A percentile compares a stretch with the other conserved stretches of the same genome.
Conservation (phyloP, 2,329 filamentous ascomycete species). For the Grosmannia clavigera region DNA sequence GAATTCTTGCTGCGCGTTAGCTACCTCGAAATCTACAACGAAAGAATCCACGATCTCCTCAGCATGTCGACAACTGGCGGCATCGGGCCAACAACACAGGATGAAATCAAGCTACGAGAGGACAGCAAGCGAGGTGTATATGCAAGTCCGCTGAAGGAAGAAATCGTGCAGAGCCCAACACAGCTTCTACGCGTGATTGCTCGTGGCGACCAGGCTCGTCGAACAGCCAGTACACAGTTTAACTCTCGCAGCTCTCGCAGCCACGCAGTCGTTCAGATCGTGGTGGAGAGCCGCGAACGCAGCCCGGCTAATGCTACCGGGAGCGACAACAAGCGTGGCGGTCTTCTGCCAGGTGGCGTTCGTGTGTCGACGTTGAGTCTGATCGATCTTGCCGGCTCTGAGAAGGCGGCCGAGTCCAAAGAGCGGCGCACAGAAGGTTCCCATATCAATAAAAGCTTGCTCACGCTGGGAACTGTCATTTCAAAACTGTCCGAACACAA, state of each 20-base stretch:
- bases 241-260: slow-evolving; percentile 93
- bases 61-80: slow-evolving; percentile 55
- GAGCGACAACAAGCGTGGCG: slow-evolving; percentile 53
- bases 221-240: slow-evolving; percentile 92
- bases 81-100: slow-evolving; percentile 47
- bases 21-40: slow-evolving; percentile 98
- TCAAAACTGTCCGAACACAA: slow-evolving; percentile 82
- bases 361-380: slow-evolving; percentile 89
- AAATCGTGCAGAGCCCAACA: slow-evolving; percentile 96
- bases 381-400: slow-evolving; percentile 92
- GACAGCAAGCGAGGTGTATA: slow-evolving; percentile 95
- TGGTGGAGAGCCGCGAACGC: slow-evolving; percentile 90
- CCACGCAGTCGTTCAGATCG: slow-evolving; percentile 96
- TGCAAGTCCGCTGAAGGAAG: slow-evolving; percentile 89
- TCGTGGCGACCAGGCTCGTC: slow-evolving; percentile 77
- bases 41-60: slow-evolving; percentile 88
- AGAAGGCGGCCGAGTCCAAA: slow-evolving; percentile 90
- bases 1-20: slow-evolving; percentile 93
- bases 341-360: slow-evolving; percentile 71
- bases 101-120: slow-evolving; percentile 95
- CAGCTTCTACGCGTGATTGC: slow-evolving; percentile 92
- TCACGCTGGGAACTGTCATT: slow-evolving; percentile 92
- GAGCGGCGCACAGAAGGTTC: slow-evolving; percentile 88
- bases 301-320: slow-evolving; percentile 40
- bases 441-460: slow-evolving; percentile 95